Evolutionary conservation across 371 early-diverging fungal species (phyloP).

Genomic region (Mortierella sp.): DNA sequence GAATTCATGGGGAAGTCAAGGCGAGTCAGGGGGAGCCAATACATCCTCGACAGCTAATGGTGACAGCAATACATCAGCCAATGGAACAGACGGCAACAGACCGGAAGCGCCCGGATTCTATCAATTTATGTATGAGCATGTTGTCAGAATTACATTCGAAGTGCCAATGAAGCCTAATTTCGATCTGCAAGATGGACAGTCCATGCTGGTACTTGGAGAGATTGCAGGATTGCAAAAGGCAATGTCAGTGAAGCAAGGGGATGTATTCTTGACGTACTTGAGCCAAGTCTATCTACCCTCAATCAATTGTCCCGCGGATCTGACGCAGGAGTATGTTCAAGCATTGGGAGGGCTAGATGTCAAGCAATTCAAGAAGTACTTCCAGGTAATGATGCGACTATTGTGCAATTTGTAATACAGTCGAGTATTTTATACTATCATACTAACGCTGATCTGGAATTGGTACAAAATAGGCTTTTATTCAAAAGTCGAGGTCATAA

Average conservation of each 20-base stretch:
- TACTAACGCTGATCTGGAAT: not conserved
- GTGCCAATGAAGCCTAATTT: constrained; percentile 85
- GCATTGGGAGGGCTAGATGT: constrained; percentile 76
- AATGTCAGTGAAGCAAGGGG: constrained; percentile 72
- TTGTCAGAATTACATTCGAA: constrained; percentile 84
- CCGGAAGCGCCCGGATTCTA: constrained; percentile 69
- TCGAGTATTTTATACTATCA: not conserved
- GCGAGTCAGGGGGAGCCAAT: constrained; percentile 36
- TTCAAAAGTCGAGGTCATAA: constrained; percentile 54
- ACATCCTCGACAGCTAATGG: constrained; percentile 17
- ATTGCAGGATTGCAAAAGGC: constrained; percentile 83
- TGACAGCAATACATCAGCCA: not conserved
- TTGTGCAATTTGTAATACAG: too few species aligned
- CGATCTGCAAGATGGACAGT: constrained; percentile 85
- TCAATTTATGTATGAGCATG: constrained; percentile 84
- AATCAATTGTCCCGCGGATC: constrained; percentile 75
- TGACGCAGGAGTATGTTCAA: constrained; percentile 71
- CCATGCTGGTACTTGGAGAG: constrained; percentile 85
- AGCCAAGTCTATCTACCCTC: constrained; percentile 73
- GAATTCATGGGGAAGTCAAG: constrained; percentile 80
- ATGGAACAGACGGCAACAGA: constrained; percentile 5
- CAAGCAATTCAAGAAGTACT: constrained; percentile 77
- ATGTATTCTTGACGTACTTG: constrained; percentile 76
- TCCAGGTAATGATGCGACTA: too few species aligned
- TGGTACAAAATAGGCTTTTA: constrained; percentile 56